phyloP scores from a whole-genome alignment of 78 protist genomes.

The Creolimax fragrantissima region DNA sequence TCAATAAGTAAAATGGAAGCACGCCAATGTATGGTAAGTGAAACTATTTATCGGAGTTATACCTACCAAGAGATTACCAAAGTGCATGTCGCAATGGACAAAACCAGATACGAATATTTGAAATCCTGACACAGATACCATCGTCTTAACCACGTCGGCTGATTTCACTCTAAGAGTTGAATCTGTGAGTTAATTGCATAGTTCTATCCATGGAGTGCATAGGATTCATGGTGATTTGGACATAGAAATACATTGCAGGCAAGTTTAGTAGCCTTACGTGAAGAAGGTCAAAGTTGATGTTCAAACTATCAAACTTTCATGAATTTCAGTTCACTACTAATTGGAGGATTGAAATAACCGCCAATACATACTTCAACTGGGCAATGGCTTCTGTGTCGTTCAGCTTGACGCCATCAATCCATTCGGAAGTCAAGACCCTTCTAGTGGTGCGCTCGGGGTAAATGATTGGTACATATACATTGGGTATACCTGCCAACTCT shows the following conservation, averaged over 20 bases:
- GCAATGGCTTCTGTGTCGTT: neutral
- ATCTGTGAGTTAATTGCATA: too few relatives aligned
- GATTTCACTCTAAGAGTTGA: neutral
- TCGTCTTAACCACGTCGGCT: neutral
- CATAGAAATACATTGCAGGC: too few relatives aligned
- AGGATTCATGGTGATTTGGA: too few relatives aligned
- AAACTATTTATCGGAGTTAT: too few relatives aligned
- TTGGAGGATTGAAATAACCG: too few relatives aligned
- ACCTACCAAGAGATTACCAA: conserved; percentile 45
- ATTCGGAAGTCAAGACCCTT: neutral
- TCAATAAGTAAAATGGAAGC: neutral
- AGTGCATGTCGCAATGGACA: conserved; percentile 60
- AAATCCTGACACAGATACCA: conserved; percentile 9
- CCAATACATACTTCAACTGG: neutral
- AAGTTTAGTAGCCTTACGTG: too few relatives aligned
- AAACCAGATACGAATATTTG: conserved; percentile 31
- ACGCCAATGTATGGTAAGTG: neutral
- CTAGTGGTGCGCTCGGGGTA: neutral
- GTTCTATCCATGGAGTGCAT: too few relatives aligned
- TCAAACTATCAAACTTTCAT: too few relatives aligned
- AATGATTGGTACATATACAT: conserved; percentile 8
- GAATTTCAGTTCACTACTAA: too few relatives aligned
- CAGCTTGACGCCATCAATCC: conserved; percentile 12
- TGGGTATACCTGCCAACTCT: neutral
- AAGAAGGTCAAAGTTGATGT: too few relatives aligned